A percentile compares a stretch with the other conserved stretches of the same genome.
phyloP scores from a whole-genome alignment of 108 stramenopile species.

The Heterococcus sp. region DNA sequence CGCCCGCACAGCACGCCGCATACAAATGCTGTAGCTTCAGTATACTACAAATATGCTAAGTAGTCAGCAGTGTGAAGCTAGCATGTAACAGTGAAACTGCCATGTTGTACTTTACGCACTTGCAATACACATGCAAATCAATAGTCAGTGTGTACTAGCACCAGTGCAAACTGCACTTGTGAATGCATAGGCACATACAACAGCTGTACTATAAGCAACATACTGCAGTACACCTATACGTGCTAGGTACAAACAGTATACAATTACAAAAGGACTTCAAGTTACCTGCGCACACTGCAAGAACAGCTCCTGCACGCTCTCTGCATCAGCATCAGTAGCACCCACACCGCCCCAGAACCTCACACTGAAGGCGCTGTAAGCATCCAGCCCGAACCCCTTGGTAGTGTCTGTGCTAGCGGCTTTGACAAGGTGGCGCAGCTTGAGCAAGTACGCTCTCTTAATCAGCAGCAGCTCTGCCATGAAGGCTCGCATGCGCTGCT shows the following conservation, averaged over 20 bases:
- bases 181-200: background rate
- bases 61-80: no score
- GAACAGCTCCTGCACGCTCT: slow-evolving; percentile 32
- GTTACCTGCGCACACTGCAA: slow-evolving; percentile 24
- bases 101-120: no score
- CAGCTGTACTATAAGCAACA: background rate
- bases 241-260: background rate
- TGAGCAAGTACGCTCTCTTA: slow-evolving; percentile 32
- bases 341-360: slow-evolving; percentile 19
- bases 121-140: no score
- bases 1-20: no score
- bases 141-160: no score
- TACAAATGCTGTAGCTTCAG: no score
- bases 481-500: slow-evolving; percentile 14
- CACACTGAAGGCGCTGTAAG: slow-evolving; percentile 5
- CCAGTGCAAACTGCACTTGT: background rate
- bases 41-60: no score
- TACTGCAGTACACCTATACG: background rate
- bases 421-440: slow-evolving; percentile 19
- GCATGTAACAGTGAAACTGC: no score
- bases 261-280: slow-evolving; percentile 2
- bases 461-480: slow-evolving; percentile 37
- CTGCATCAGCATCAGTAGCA: slow-evolving; percentile 23
- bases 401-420: slow-evolving; percentile 10
- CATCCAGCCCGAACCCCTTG: slow-evolving; percentile 5